Percentiles rank a stretch among this genome's conserved stretches.
Evolutionary conservation across 2,329 filamentous ascomycete genomes (phyloP).

Genomic region (Fusarium brevicatenulatum): DNA sequence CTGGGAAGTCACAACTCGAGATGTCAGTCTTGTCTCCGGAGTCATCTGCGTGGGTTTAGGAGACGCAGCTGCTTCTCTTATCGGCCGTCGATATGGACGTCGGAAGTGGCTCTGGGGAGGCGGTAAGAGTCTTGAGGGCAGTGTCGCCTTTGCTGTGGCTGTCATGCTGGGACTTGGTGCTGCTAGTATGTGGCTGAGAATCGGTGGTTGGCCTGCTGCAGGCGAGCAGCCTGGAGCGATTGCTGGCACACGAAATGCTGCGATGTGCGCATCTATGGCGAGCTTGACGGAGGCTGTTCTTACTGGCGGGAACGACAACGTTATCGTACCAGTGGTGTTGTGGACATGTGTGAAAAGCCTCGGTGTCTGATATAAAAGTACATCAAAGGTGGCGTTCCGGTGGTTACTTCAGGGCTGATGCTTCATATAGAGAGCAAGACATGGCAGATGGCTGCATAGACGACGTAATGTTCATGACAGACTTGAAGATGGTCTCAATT

Average conservation of each 20-base stretch:
- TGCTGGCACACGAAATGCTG: constrained; percentile 69
- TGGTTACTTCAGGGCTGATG: neutral
- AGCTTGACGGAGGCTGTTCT: constrained; percentile 95
- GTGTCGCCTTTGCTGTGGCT: constrained; percentile 80
- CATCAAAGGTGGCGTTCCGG: constrained; percentile 27
- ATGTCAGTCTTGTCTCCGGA: constrained; percentile 90
- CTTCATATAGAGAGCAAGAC: constrained; percentile 15
- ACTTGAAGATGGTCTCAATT: constrained; percentile 1
- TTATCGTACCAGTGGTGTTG: constrained; percentile 90
- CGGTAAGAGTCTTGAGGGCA: constrained; percentile 93
- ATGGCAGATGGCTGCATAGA: constrained; percentile 26
- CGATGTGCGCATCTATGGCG: constrained; percentile 78
- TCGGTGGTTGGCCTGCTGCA: constrained; percentile 77
- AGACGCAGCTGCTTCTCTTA: constrained; percentile 90
- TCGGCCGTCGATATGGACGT: constrained; percentile 86
- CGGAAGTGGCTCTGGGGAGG: constrained; percentile 97
- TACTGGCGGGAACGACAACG: constrained; percentile 98
- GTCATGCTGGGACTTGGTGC: constrained; percentile 79
- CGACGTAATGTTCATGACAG: constrained; percentile 40
- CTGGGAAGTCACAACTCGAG: constrained; percentile 80
- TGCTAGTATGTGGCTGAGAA: constrained; percentile 76
- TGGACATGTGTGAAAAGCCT: constrained; percentile 92
- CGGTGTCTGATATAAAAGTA: constrained; percentile 56
- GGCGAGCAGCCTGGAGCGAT: constrained; percentile 52
- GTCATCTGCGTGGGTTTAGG: constrained; percentile 95